Conservation (phyloP, 495 filamentous ascomycete genomes). For the Collariella sp. region DNA sequence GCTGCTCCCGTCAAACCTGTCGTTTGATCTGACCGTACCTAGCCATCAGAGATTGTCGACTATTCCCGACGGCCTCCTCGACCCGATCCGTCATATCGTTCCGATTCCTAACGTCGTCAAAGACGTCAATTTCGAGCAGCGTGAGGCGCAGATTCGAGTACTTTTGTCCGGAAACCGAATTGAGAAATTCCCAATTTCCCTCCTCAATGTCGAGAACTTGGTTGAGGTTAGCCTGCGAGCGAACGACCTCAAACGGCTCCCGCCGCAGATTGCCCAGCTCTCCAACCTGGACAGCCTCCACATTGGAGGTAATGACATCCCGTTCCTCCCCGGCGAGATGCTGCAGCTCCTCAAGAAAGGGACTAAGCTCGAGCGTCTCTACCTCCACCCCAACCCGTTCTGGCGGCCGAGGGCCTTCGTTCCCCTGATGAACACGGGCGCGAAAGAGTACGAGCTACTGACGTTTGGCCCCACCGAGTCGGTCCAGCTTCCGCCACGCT, state of each 20-base stretch:
- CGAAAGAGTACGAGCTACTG: conserved; percentile 8
- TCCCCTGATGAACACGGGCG: background rate
- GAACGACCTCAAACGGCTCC: conserved; percentile 58
- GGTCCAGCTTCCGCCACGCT: background rate
- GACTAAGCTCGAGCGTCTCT: conserved; percentile 29
- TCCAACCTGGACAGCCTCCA: conserved; percentile 58
- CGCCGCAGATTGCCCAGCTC: conserved; percentile 55
- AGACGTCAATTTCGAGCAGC: conserved; percentile 32
- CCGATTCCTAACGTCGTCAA: conserved; percentile 34
- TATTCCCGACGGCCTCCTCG: conserved; percentile 42
- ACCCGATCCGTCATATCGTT: conserved; percentile 53
- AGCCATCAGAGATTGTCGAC: conserved; percentile 30
- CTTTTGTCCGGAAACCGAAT: conserved; percentile 59
- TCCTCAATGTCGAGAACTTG: conserved; percentile 50
- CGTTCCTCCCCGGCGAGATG: conserved; percentile 62
- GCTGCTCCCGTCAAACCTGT: background rate
- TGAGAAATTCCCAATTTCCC: conserved; percentile 35
- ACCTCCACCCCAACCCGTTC: conserved; percentile 44
- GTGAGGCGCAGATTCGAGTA: conserved; percentile 49
- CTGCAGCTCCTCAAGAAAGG: conserved; percentile 46
- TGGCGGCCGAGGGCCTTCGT: conserved; percentile 21
- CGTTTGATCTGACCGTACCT: background rate
- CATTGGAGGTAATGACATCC: conserved; percentile 59
- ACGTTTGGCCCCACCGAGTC: conserved; percentile 3
- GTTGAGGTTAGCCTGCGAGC: conserved; percentile 63